These are phyloP conservation scores for Termitomyces sp. DNA, from an alignment of 768 basidiomycete species.

Conservation along the genomic window DNA sequence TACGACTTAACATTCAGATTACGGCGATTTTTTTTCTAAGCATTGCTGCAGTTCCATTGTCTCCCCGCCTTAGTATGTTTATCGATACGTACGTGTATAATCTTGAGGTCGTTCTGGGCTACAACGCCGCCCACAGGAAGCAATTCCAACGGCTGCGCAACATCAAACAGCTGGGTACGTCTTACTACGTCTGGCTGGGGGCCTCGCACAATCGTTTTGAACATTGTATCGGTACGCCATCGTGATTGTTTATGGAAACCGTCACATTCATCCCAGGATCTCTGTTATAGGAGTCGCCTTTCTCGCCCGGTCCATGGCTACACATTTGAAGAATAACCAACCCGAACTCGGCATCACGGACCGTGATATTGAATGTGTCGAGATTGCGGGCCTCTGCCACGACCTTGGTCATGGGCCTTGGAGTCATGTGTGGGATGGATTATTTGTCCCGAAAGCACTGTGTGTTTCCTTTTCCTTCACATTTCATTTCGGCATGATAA, in stretches of 20 bases:
- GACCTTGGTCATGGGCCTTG: constrained; percentile 87
- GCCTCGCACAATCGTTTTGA: constrained; percentile 84
- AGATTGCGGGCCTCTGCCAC: constrained; percentile 80
- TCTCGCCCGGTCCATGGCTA: constrained; percentile 64
- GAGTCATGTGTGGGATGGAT: constrained; percentile 80
- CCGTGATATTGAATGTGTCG: constrained; percentile 74
- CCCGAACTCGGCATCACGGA: constrained; percentile 63
- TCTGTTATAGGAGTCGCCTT: constrained; percentile 62
- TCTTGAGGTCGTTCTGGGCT: not conserved
- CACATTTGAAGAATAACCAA: constrained; percentile 56
- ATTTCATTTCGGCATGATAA: not conserved
- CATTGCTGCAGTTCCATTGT: constrained; percentile 34
- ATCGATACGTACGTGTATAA: constrained; percentile 64
- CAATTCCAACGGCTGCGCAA: constrained; percentile 77
- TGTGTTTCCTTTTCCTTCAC: constrained; percentile 32
- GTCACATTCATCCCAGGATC: not conserved
- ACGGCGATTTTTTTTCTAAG: not conserved
- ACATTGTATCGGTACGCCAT: constrained; percentile 67
- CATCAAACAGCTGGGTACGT: constrained; percentile 80
- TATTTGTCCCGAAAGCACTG: constrained; percentile 65
- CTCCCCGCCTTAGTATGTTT: constrained; percentile 36
- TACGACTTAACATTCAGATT: not conserved
- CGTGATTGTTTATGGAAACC: not conserved
- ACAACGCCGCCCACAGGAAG: constrained; percentile 36
- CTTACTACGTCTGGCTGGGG: constrained; percentile 74